Base-by-base conservation (phyloP, 2,329 filamentous ascomycete genomes). In the Teratosphaeria epicoccoides region DNA sequence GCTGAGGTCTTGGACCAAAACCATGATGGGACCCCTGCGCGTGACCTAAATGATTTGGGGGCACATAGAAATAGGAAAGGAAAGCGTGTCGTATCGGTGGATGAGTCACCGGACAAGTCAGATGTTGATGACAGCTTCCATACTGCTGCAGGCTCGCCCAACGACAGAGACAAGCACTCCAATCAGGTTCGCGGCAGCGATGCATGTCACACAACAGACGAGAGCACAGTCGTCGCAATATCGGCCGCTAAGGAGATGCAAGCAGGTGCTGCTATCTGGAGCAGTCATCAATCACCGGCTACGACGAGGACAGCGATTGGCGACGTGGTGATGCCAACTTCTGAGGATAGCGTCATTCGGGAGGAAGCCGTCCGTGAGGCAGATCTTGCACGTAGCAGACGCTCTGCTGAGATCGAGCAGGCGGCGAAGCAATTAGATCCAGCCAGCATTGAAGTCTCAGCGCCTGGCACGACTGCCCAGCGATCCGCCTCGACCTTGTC, bases 71-170 rank as follows among this genome's bases (percentile, higher is more conserved):
- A 43, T 5, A 24, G 44, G 12, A 20, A 29, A 20, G 49, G 17
- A 12, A 48, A 51, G 12, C 14, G 22, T 24, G 11, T 17, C 44
- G 12, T 24, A n/a, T 28, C 23, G 44, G 11, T 23, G 10, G 12
- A 11, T 14, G 11, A 24, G 17, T 46, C 44, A 46, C 44, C 53
- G 14, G 9, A 44, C 23, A 57, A 57, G 46, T 28, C 49, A 4
- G 54, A 59, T 20, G 50, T 55, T 9, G 63, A 66, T 24, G 63
- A 66, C 40, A 67, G 64, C 51, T 66, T 67, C 46, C 62, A 65
- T 50, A 66, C 63, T 20, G 63, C 65, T 7, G 61, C 49, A 23
- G 61, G 57, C 14, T 60, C 59, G 6, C 62, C 60, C 7, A 55
- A 52, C 4, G 26, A n/a, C 25, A 40, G 37, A 26, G 51, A 24